Conservation (phyloP, 2,329 filamentous ascomycete genomes). For the Blumeria hordei region DNA sequence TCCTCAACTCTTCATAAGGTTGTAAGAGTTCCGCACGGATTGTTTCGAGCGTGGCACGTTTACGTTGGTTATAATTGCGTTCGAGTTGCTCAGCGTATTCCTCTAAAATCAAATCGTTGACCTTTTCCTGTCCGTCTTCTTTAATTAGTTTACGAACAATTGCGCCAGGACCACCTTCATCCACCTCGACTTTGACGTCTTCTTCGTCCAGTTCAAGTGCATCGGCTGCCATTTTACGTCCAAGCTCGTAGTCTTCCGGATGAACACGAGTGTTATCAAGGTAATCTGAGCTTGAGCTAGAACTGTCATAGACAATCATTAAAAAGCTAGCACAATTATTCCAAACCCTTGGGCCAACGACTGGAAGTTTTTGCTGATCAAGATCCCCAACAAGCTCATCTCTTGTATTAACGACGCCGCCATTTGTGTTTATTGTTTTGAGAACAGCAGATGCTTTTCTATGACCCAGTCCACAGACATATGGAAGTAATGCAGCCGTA, state of each 20-base stretch:
- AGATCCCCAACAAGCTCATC: slow-evolving; percentile 77
- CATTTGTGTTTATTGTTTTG: slow-evolving; percentile 81
- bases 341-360: slow-evolving; percentile 78
- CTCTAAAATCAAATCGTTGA: slow-evolving; percentile 88
- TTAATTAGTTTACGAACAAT: slow-evolving; percentile 90
- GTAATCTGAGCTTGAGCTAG: slow-evolving; percentile 63
- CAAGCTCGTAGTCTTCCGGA: slow-evolving; percentile 93
- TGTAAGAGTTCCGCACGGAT: slow-evolving; percentile 83
- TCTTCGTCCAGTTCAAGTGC: slow-evolving; percentile 92
- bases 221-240: slow-evolving; percentile 94
- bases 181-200: slow-evolving; percentile 82
- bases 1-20: slow-evolving; percentile 82
- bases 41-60: slow-evolving; percentile 85
- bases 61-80: slow-evolving; percentile 76
- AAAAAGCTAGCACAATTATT: slow-evolving; percentile 94
- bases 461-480: slow-evolving; percentile 73
- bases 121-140: slow-evolving; percentile 78
- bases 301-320: slow-evolving; percentile 68
- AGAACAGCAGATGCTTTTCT: slow-evolving; percentile 68
- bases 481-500: slow-evolving; percentile 70
- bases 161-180: slow-evolving; percentile 70
- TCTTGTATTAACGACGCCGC: slow-evolving; percentile 60
- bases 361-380: slow-evolving; percentile 50
- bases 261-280: slow-evolving; percentile 93
- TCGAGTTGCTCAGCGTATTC: slow-evolving; percentile 93